These are phyloP conservation scores for Carex arenaria DNA, from an alignment of 202 grass and related monocot species.

Conservation along the genomic window DNA sequence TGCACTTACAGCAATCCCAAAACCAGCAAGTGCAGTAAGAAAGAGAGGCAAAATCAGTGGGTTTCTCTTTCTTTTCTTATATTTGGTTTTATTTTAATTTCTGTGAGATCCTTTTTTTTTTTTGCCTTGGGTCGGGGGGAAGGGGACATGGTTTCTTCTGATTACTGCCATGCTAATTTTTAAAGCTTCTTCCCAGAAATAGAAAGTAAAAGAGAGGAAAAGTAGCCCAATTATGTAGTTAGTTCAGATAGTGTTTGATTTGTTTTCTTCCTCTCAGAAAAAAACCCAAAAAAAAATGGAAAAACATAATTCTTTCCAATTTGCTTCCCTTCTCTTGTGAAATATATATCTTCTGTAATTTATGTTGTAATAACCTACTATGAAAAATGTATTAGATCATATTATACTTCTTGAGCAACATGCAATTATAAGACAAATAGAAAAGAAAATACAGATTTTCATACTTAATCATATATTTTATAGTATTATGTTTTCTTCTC, in stretches of 20 bases:
- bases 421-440: not conserved
- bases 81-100: not conserved
- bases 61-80: not conserved
- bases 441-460: not conserved
- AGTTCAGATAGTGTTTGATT: not conserved
- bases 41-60: constrained; percentile 8
- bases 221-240: not conserved
- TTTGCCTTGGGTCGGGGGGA: constrained; percentile 6
- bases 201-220: not conserved
- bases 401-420: not conserved
- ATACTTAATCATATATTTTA: not conserved
- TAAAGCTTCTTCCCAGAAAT: not conserved
- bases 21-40: constrained; percentile 24
- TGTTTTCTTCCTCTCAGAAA: not conserved
- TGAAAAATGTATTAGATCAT: not conserved
- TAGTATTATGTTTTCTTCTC: not conserved
- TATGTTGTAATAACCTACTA: not conserved
- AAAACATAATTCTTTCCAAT: not conserved
- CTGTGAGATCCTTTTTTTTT: not conserved
- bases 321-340: not conserved
- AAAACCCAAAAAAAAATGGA: not conserved
- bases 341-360: not conserved
- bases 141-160: constrained; percentile 20
- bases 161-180: constrained; percentile 4
- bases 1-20: constrained; percentile 22